These are phyloP conservation scores for Bruguiera parviflora DNA, from an alignment of 345 rosid species.

Conservation along the genomic window DNA sequence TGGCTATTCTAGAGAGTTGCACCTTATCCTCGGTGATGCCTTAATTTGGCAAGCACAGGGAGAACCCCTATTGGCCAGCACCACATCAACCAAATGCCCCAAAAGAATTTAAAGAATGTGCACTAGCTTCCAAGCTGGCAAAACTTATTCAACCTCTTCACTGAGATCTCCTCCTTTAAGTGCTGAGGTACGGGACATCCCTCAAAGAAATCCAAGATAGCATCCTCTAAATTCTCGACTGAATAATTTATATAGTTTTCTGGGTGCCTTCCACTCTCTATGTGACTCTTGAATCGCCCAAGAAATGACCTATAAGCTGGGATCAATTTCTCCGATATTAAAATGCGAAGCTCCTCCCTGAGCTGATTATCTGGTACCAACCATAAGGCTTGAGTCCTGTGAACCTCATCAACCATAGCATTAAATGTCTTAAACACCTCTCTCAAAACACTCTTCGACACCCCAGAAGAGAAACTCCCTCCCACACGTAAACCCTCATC, in stretches of 20 bases:
- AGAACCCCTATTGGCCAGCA: conserved; percentile 30
- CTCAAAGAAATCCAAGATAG: conserved; percentile 93
- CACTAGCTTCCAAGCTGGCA: conserved; percentile 39
- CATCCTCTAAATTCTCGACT: conserved; percentile 76
- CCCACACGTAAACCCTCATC: conserved; percentile 84
- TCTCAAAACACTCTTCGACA: conserved; percentile 69
- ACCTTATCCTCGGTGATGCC: conserved; percentile 16
- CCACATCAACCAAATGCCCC: conserved; percentile 35
- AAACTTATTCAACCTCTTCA: conserved; percentile 40
- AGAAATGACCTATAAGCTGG: conserved; percentile 94
- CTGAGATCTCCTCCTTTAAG: conserved; percentile 70
- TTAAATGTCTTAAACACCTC: conserved; percentile 90
- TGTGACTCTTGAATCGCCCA: conserved; percentile 82
- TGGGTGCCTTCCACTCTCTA: conserved; percentile 92
- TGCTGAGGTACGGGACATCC: conserved; percentile 72
- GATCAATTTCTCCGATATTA: conserved; percentile 69
- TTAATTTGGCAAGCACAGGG: not conserved
- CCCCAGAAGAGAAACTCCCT: conserved; percentile 87
- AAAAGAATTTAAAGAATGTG: conserved; percentile 63
- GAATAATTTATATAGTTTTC: conserved; percentile 89
- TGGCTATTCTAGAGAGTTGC: conserved; percentile 26
- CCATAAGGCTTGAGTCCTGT: conserved; percentile 77
- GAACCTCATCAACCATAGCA: conserved; percentile 89
- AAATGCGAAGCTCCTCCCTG: conserved; percentile 83
- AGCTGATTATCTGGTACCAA: conserved; percentile 76